Base-by-base conservation (phyloP, 345 rosid species). In the Arabis alpina region DNA sequence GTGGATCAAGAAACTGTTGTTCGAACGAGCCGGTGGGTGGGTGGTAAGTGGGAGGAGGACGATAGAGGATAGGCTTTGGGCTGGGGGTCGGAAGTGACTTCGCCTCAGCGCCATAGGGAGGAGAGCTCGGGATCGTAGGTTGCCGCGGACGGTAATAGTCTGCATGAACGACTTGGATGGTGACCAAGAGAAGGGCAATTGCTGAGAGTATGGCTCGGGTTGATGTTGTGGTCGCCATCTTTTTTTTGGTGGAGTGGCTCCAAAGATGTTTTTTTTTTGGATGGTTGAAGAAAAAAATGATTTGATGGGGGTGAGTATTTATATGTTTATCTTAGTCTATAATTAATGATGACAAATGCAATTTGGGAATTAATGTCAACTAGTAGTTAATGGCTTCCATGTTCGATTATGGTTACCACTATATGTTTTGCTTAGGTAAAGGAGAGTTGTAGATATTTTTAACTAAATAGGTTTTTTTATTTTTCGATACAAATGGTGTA, bases 1-100 rank as follows among this genome's bases (percentile, higher is more conserved):
- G 98, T 2, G 93, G 92, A 28, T 67, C 80, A 68, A 92, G 56
- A 75, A 87, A 92, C 53, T 85, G 87, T 34, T 27, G 62, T 0
- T 75, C 82, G 12, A 41, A 51, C 53, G 79, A 67, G 45, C 69
- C 73, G 2, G 64, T 36, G 61, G 74, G 79, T 52, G 79, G 73
- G n/a, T 60, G 74, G 54, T 66, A 36, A 13, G 69, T 54, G 45
- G 77, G 61, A 54, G 70, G 54, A 40, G 79, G 79, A 1, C 0
- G 64, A 63, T 74, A 74, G 55, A 66, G 12, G 40, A 66, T 74
- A 23, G 78, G 77, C 41, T 75, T 75, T 27, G 74, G 74, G 64
- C 50, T 75, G 10, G 74, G 74, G 28, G 9, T 52, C 23, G 72
- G 72, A 39, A 9, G 40, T 3, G 72, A 32, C 67, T 45, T 34